A percentile compares a stretch with the other conserved stretches of the same genome.
These are phyloP conservation scores for Geum urbanum DNA, from an alignment of 306 rosid species.

Conservation along the genomic window DNA sequence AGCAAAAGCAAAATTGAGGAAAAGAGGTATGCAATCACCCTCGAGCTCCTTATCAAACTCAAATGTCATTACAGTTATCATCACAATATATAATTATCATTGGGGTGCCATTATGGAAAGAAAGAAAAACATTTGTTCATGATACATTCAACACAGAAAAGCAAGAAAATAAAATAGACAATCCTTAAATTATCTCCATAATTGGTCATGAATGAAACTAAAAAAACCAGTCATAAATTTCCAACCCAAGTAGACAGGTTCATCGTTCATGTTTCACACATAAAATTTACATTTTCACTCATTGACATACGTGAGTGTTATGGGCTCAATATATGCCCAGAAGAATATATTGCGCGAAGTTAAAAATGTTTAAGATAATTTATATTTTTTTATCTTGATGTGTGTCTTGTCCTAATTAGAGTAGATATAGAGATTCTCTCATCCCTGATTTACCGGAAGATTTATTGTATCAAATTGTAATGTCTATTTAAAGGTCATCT, in stretches of 20 bases:
- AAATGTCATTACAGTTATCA: neutral
- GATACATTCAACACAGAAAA: conserved; percentile 1
- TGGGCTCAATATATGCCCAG: too few relatives aligned
- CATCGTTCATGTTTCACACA: conserved; percentile 10
- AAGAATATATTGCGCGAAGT: too few relatives aligned
- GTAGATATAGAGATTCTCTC: too few relatives aligned
- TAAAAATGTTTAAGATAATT: too few relatives aligned
- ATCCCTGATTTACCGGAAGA: too few relatives aligned
- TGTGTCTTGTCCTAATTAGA: too few relatives aligned
- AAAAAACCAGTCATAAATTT: conserved; percentile 6
- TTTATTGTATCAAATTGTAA: too few relatives aligned
- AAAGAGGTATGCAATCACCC: neutral
- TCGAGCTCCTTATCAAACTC: conserved; percentile 1
- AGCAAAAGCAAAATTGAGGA: conserved; percentile 9
- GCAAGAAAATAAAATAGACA: neutral
- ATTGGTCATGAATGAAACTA: conserved; percentile 12
- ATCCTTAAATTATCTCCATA: conserved; percentile 4
- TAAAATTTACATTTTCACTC: too few relatives aligned
- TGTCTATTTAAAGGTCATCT: too few relatives aligned
- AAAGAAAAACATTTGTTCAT: neutral
- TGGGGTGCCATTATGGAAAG: conserved; percentile 4
- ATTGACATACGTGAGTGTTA: too few relatives aligned
- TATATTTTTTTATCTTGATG: too few relatives aligned
- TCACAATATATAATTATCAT: neutral
- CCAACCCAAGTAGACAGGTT: conserved; percentile 1